These are phyloP conservation scores for Scutellaria baicalensis DNA, from an alignment of 257 asterid species.

Conservation along the genomic window DNA sequence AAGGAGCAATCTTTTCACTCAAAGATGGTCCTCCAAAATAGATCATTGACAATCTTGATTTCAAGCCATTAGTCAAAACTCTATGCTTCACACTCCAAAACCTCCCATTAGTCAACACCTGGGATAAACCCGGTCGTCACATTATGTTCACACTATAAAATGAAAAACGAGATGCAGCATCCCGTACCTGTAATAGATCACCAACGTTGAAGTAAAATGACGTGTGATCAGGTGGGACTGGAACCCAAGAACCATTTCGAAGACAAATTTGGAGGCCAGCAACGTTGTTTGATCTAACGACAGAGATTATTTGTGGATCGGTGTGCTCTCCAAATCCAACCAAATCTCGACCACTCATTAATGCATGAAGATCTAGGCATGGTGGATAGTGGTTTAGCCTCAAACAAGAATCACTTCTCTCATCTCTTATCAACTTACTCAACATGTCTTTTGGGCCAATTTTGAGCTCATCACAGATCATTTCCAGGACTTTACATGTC, in stretches of 20 bases:
- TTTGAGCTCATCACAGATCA: slow-evolving; percentile 26
- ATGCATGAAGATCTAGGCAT: slow-evolving; percentile 27
- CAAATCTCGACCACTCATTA: slow-evolving; percentile 26
- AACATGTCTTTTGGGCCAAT: slow-evolving; percentile 6
- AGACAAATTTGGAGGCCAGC: slow-evolving; percentile 37
- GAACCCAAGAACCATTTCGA: slow-evolving; percentile 33
- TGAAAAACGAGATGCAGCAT: background rate
- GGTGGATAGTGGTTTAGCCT: slow-evolving; percentile 49
- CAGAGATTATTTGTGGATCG: slow-evolving; percentile 47
- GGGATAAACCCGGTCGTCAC: background rate
- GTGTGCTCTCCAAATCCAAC: slow-evolving; percentile 49
- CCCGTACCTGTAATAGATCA: slow-evolving; percentile 27
- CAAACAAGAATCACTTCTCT: slow-evolving; percentile 28
- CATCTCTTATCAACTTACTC: slow-evolving; percentile 25
- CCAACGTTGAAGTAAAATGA: slow-evolving; percentile 36
- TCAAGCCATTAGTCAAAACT: slow-evolving; percentile 31
- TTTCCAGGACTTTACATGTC: slow-evolving; percentile 28
- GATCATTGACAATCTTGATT: slow-evolving; percentile 48
- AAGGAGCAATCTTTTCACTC: slow-evolving; percentile 35
- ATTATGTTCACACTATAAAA: background rate
- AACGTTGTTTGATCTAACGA: slow-evolving; percentile 28
- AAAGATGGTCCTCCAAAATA: slow-evolving; percentile 60
- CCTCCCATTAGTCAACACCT: slow-evolving; percentile 62
- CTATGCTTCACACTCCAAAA: slow-evolving; percentile 56
- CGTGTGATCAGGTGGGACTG: slow-evolving; percentile 36